Conservation (phyloP, 164 flowering plant species). For the Nymphaea colorata region DNA sequence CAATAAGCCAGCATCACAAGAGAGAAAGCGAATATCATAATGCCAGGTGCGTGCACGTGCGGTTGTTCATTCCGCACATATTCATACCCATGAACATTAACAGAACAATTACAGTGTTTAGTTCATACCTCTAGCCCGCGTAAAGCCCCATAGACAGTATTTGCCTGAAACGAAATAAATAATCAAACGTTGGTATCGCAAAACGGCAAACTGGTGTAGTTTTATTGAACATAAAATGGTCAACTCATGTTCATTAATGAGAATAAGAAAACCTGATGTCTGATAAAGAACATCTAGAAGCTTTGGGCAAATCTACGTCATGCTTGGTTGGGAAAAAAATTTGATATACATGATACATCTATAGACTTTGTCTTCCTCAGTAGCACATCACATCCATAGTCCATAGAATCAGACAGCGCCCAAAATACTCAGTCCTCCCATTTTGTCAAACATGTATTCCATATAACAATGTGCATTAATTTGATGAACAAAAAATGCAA, state of each 20-base stretch:
- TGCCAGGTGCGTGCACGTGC: neutral
- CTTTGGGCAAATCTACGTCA: no score
- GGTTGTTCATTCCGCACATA: neutral
- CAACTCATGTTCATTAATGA: neutral
- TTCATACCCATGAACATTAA: neutral
- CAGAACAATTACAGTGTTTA: neutral
- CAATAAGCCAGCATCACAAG: neutral
- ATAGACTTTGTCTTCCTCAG: neutral
- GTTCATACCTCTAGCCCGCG: conserved; percentile 79
- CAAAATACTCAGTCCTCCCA: neutral
- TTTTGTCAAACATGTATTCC: neutral
- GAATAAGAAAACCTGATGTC: neutral
- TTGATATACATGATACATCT: neutral
- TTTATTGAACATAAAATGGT: neutral
- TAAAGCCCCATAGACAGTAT: conserved; percentile 86
- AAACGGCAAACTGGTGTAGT: neutral
- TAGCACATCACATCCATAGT: neutral
- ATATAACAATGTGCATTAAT: neutral
- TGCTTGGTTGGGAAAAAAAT: no score
- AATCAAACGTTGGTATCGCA: neutral
- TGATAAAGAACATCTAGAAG: no score
- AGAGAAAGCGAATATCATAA: neutral
- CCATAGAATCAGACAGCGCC: neutral
- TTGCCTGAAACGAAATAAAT: conserved; percentile 54
- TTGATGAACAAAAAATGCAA: neutral